Evolutionary conservation across 495 filamentous ascomycete genomes (phyloP).

Genomic region (Lasiosphaeriaceae sp.): DNA sequence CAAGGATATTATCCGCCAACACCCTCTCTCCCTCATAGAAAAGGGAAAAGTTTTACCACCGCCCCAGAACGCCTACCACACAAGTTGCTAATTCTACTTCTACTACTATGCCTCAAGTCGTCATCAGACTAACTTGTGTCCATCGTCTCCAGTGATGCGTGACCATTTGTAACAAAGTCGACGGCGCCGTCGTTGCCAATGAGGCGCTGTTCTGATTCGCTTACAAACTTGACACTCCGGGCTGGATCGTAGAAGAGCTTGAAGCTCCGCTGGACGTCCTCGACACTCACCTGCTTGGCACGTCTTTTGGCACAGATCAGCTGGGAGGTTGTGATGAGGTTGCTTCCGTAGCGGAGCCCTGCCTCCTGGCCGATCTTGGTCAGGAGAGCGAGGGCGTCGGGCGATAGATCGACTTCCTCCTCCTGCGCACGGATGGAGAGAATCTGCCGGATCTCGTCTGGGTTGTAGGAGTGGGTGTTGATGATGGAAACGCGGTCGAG

Average conservation of each 20-base stretch:
- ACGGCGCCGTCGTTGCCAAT: slow-evolving; percentile 84
- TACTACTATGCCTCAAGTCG: not conserved
- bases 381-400: slow-evolving; percentile 84
- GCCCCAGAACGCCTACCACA: slow-evolving; percentile 18
- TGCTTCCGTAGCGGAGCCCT: slow-evolving; percentile 87
- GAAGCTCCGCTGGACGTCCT: slow-evolving; percentile 92
- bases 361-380: slow-evolving; percentile 95
- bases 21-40: slow-evolving; percentile 2
- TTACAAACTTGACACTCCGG: slow-evolving; percentile 85
- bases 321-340: slow-evolving; percentile 90
- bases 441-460: slow-evolving; percentile 86
- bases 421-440: slow-evolving; percentile 87
- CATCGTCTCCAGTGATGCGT: slow-evolving; percentile 61
- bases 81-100: not conserved
- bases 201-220: slow-evolving; percentile 84
- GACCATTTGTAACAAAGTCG: slow-evolving; percentile 63
- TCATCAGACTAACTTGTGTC: slow-evolving; percentile 52
- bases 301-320: slow-evolving; percentile 75
- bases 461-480: slow-evolving; percentile 83
- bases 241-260: slow-evolving; percentile 85
- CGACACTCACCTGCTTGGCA: slow-evolving; percentile 70
- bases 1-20: not conserved
- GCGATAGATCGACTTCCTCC: slow-evolving; percentile 86
- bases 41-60: slow-evolving; percentile 12
- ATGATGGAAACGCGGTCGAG: slow-evolving; percentile 95